phyloP scores from a whole-genome alignment of 2,329 filamentous ascomycete species.

The Ophiognomonia clavigignenti-juglandacearum region DNA sequence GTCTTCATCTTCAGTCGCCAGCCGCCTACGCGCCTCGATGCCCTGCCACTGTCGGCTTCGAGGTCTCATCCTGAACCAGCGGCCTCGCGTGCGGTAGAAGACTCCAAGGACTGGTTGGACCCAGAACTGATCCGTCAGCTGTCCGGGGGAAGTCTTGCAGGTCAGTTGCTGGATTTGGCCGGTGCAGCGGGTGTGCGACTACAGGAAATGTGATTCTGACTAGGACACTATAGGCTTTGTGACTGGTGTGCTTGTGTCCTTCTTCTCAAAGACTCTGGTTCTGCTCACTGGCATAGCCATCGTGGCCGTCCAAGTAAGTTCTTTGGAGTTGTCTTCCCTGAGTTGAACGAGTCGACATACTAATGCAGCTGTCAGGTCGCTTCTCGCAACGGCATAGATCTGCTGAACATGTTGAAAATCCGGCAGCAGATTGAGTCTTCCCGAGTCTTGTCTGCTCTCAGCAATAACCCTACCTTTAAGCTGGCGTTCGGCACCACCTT shows the following conservation, averaged over 20 bases:
- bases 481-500: slow-evolving; percentile 69
- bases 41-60: not conserved
- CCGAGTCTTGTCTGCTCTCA: slow-evolving; percentile 42
- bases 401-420: slow-evolving; percentile 32
- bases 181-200: not conserved
- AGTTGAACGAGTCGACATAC: not conserved
- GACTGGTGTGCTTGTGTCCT: slow-evolving; percentile 59
- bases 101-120: slow-evolving; percentile 22
- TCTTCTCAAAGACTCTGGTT: slow-evolving; percentile 67
- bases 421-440: slow-evolving; percentile 32
- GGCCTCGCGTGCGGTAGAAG: slow-evolving; percentile 16
- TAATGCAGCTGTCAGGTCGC: slow-evolving; percentile 31
- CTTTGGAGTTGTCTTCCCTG: not conserved
- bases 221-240: slow-evolving; percentile 44
- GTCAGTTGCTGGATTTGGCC: slow-evolving; percentile 27
- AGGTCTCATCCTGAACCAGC: slow-evolving; percentile 13
- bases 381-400: slow-evolving; percentile 36
- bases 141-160: slow-evolving; percentile 50
- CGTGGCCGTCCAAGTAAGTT: slow-evolving; percentile 56
- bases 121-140: slow-evolving; percentile 41
- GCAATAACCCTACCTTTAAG: slow-evolving; percentile 59
- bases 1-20: slow-evolving; percentile 22
- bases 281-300: slow-evolving; percentile 62
- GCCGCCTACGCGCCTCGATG: slow-evolving; percentile 27
- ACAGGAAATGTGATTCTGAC: not conserved